Evolutionary conservation across 805 yeast genomes (phyloP), one percentile per base, ranked within the genome.

Genomic region (Martiniozyma abietophila): DNA sequence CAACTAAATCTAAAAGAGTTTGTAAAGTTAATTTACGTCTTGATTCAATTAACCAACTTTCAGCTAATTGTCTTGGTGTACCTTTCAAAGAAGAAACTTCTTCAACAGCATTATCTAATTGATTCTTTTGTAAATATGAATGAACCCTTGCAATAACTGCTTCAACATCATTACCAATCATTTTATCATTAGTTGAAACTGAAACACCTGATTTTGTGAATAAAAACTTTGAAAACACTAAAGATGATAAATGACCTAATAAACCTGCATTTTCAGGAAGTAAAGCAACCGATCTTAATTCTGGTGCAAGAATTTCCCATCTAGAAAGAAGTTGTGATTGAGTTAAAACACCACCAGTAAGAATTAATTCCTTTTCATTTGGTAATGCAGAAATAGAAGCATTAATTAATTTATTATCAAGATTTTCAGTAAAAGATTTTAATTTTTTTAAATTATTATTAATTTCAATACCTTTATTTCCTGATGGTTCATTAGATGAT

Each of bases 231-330:
- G 94, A 80, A 53, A 88, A 81, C 7, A 85, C 36, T 45, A 69
- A 66, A 12, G 97, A 88, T 6, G 94, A 71, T 27, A 86, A 56
- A 58, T 92, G 96, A 20, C 96, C 97, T 48, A 89, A 71, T 35
- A 92, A 71, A 51, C 98, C 98, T 18, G 98, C 95, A 51, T 89
- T 83, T 47, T 94, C 94, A 36, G 97, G 96, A 42, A 88, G 71
- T 47, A 92, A 63, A 4, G 96, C 76, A 6, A 94, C 88, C 20
- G 85, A 74, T 58, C 95, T 78, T 53, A 92, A 73, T 61, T 89
- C 95, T 11, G 94, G 92, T 16, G 71, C 77, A 40, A 92, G 67
- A 35, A 77, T 62, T 44, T 76, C 73, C 83, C 95, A 84, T 50
- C 94, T 76, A 26, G 81, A 67, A 41, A 80, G 69, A 29, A 86